Evolutionary conservation across 139 green algal species (phyloP).

Genomic region (Pseudopediastrum boryanum): DNA sequence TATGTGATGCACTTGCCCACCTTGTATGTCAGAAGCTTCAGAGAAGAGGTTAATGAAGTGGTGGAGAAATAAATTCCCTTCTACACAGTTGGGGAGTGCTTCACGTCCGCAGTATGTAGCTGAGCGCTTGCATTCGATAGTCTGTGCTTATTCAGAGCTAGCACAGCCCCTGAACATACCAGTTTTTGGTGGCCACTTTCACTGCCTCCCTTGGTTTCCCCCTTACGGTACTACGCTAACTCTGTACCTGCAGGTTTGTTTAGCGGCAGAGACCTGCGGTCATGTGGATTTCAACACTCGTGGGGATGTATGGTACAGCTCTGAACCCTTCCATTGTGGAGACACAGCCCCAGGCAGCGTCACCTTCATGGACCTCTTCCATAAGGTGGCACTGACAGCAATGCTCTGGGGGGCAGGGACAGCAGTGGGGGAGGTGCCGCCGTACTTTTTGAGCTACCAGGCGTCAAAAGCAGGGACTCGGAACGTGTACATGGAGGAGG

Average conservation of each 20-base stretch:
- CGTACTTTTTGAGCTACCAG: constrained; percentile 86
- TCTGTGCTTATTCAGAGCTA: no score
- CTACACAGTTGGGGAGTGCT: no score
- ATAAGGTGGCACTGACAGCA: constrained; percentile 67
- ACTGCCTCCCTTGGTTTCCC: no score
- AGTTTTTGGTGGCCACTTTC: no score
- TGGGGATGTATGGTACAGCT: constrained; percentile 83
- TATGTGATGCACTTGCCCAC: no score
- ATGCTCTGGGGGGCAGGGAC: constrained; percentile 92
- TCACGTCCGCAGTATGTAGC: no score
- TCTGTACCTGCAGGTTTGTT: constrained; percentile 72
- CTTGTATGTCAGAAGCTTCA: no score
- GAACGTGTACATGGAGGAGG: constrained; percentile 10
- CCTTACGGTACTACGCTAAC: no score
- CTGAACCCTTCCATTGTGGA: constrained; percentile 74
- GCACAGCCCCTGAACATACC: no score
- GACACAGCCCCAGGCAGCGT: constrained; percentile 37
- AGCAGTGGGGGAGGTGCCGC: constrained; percentile 89
- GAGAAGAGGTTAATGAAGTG: no score
- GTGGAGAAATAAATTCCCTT: no score
- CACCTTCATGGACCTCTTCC: constrained; percentile 60
- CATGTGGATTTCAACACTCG: constrained; percentile 75
- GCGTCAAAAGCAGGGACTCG: constrained; percentile 70
- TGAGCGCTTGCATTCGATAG: no score
- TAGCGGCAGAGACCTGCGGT: constrained; percentile 86